Evolutionary conservation across 495 filamentous ascomycete genomes (phyloP).

Genomic region (Chaetomium fimeti): DNA sequence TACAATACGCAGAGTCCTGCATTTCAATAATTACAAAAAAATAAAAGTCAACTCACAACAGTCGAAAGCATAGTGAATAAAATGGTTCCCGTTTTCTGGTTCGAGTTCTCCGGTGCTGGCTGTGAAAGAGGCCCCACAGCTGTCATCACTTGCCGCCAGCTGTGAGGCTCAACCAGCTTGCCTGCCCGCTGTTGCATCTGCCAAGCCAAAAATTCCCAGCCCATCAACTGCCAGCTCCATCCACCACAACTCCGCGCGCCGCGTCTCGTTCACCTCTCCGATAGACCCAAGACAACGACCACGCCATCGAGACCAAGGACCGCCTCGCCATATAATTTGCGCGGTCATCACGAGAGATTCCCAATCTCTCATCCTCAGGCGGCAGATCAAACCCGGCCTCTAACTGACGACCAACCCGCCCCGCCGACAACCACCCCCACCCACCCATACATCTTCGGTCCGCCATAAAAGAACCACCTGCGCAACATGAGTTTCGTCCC

Average conservation of each 20-base stretch:
- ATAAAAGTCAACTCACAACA: no score
- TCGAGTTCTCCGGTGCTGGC: no score
- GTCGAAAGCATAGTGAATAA: neutral
- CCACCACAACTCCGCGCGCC: slow-evolving; percentile 8
- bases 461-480: neutral
- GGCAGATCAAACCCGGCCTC: neutral
- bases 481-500: slow-evolving; percentile 35
- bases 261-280: slow-evolving; percentile 1
- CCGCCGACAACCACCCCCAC: neutral
- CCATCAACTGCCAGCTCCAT: slow-evolving; percentile 8
- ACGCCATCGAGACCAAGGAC: neutral
- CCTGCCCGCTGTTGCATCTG: neutral
- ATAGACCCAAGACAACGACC: neutral
- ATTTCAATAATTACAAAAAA: neutral
- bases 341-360: neutral
- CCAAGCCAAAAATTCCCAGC: slow-evolving; percentile 25
- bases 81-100: no score
- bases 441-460: neutral
- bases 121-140: neutral
- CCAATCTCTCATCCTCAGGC: no score
- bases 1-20: neutral
- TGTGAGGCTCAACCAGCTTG: neutral
- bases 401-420: neutral
- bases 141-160: neutral
- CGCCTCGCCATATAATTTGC: neutral